Evolutionary conservation across 129 eudicot genomes (phyloP).

Genomic region (Pulicaria dysenterica): DNA sequence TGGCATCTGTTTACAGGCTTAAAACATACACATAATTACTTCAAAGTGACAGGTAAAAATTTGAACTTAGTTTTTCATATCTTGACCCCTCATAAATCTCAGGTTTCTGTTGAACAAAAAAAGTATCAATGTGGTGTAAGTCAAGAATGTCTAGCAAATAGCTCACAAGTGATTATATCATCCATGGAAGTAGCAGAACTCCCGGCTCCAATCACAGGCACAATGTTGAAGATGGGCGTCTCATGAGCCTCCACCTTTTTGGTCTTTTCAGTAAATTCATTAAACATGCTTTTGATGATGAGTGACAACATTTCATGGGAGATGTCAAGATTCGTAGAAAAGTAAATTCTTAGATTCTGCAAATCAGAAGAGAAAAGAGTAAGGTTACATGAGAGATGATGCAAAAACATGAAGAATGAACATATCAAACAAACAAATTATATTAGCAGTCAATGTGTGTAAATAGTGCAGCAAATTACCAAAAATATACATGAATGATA

Average conservation of each 20-base stretch:
- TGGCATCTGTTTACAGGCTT: not conserved
- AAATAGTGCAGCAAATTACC: no score
- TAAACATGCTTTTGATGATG: constrained; percentile 49
- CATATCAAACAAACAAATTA: not conserved
- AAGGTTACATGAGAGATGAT: not conserved
- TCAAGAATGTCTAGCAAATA: constrained; percentile 65
- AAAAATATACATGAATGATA: not conserved
- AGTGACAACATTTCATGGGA: constrained; percentile 53
- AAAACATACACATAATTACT: not conserved
- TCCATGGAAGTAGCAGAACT: constrained; percentile 60
- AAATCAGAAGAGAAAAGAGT: constrained; percentile 18
- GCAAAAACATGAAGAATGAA: not conserved
- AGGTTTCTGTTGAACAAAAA: not conserved
- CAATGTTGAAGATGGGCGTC: constrained; percentile 64
- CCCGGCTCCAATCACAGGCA: constrained; percentile 78
- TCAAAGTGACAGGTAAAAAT: constrained; percentile 10
- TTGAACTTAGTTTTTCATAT: constrained; percentile 1
- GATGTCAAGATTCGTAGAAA: constrained; percentile 43
- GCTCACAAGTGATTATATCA: constrained; percentile 74
- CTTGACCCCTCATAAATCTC: constrained; percentile 7
- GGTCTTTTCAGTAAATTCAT: constrained; percentile 57
- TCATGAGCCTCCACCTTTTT: constrained; percentile 19
- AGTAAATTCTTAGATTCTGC: constrained; percentile 81
- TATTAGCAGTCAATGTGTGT: no score
- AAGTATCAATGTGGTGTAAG: not conserved